Conservation (phyloP, 1,139 yeast species). For the Suhomyces bolitotheri region DNA sequence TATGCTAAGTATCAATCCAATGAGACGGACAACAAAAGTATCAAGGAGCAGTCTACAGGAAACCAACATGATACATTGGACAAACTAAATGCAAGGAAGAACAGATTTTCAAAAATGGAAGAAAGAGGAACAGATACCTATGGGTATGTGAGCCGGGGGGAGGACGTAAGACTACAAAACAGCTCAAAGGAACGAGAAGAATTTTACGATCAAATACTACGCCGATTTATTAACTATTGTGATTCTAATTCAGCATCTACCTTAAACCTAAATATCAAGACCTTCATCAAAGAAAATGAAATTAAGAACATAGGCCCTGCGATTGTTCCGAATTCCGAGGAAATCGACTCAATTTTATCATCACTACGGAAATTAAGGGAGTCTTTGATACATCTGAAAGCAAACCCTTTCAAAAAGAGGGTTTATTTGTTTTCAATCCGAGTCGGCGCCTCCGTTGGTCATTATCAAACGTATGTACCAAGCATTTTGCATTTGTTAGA, state of each 20-base stretch:
- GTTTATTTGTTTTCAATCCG: slow-evolving; percentile 56
- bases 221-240: slow-evolving; percentile 31
- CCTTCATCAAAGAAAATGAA: slow-evolving; percentile 11
- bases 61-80: no score
- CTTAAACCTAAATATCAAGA: slow-evolving; percentile 17
- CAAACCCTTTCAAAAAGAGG: slow-evolving; percentile 42
- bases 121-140: slow-evolving; percentile 20
- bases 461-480: slow-evolving; percentile 60
- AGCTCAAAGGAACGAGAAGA: slow-evolving; percentile 39
- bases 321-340: neutral
- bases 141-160: slow-evolving; percentile 63
- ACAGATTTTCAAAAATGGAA: neutral
- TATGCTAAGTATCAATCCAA: no score
- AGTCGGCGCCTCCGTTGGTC: slow-evolving; percentile 47
- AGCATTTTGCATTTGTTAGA: slow-evolving; percentile 45
- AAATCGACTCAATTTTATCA: slow-evolving; percentile 28
- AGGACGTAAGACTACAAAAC: slow-evolving; percentile 50
- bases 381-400: slow-evolving; percentile 41
- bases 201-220: slow-evolving; percentile 39
- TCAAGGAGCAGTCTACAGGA: no score
- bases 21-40: no score
- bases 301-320: neutral
- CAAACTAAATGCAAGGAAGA: neutral
- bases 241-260: slow-evolving; percentile 21
- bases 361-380: slow-evolving; percentile 54